Evolutionary conservation across 108 stramenopile species (phyloP), one percentile per base, ranked within the genome.

Genomic region (Hondaea fermentalgiana): DNA sequence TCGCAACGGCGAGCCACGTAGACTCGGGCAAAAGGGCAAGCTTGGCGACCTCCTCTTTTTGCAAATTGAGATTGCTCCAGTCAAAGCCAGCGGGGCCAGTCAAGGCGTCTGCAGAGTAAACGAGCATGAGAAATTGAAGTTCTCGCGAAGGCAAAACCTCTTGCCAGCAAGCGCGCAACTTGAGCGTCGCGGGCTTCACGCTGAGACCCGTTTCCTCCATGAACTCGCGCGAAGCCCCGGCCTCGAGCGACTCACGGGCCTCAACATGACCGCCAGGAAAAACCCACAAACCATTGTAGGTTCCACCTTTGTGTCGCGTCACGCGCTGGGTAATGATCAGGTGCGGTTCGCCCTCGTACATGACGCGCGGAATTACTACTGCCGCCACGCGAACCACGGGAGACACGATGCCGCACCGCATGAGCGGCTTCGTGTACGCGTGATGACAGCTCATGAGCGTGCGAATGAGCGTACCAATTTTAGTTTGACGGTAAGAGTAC

Each of bases 301-400:
- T 83, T 10, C 64, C 64, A 23, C 76, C 76, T 4, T 83, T 83
- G 49, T 53, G 45, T 17, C 51, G 45, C 25, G 76, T 83, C 45
- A 83, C 76, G 51, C 76, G 76, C 51, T 83, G 76, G 25, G 76
- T 83, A 4, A 83, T 83, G 76, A 83, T 53, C 49, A 83, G 51
- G 28, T 53, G n/a, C 19, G 45, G 51, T 4, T 83, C 51, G 76
- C 51, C 51, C 51, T 53, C 25, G 4, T 83, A 83, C 45, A 53
- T 53, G n/a, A 83, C 76, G 5, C 76, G 76, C 76, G 76, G 76
- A 45, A 83, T 83, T 1, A 83, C 76, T 3, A 83, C 76, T 0
- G 23, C 45, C 76, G 76, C 76, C 17, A 83, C 49, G 25, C 76
- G 76, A 8, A 83, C 76, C n/a, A 6, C 23, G 25, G 76, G 76